These are phyloP conservation scores for Amesomyces nigricolor DNA, from an alignment of 2,329 filamentous ascomycete species.

Conservation along the genomic window DNA sequence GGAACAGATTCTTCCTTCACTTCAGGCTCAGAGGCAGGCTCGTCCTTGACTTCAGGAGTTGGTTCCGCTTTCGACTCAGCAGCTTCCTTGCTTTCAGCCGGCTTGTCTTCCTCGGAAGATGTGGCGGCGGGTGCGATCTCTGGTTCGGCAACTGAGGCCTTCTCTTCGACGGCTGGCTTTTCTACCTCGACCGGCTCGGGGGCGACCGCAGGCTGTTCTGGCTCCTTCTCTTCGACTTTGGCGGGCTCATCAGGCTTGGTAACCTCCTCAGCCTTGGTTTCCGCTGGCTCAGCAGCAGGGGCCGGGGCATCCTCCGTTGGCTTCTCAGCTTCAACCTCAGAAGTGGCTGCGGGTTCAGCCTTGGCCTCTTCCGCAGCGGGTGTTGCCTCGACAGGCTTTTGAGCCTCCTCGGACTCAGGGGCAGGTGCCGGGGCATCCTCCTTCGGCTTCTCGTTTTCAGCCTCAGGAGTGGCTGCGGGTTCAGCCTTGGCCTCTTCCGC, in stretches of 20 bases:
- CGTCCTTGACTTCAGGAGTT: neutral
- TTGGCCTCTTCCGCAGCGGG: neutral
- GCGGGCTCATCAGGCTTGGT: constrained; percentile 5
- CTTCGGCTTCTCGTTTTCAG: no score
- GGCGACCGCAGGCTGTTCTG: neutral
- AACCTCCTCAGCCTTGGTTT: neutral
- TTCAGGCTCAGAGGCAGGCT: neutral
- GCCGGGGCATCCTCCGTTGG: neutral
- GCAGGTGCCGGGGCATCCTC: no score
- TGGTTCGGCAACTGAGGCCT: neutral
- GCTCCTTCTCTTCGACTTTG: constrained; percentile 9
- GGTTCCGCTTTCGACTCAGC: neutral
- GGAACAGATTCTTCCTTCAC: neutral
- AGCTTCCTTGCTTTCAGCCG: constrained; percentile 1
- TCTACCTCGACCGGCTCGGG: neutral
- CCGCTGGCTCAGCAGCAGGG: neutral
- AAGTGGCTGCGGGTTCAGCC: neutral
- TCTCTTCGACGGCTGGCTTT: neutral
- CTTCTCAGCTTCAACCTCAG: neutral
- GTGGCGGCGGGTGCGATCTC: neutral
- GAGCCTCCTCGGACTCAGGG: neutral
- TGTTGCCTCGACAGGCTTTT: neutral
- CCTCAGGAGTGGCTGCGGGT: neutral
- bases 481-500: neutral
- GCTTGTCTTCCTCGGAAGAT: neutral